Percentiles rank a stretch among this genome's conserved stretches.
Conservation (phyloP, 2,329 filamentous ascomycete genomes). For the Fusarium keratoplasticum region DNA sequence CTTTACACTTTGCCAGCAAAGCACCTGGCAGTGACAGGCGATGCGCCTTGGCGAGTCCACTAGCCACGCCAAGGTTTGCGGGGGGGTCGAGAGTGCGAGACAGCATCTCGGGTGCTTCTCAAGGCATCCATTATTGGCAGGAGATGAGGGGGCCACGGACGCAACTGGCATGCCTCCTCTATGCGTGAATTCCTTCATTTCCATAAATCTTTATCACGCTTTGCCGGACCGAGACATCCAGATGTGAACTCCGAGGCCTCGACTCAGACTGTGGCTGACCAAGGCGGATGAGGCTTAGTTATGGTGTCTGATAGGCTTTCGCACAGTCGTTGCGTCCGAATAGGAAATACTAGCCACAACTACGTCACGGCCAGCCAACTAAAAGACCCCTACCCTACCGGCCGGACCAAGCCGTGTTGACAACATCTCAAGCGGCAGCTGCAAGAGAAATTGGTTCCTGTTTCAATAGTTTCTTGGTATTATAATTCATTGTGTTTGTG, state of each 20-base stretch:
- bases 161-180: neutral
- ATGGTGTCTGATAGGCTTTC: neutral
- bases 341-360: constrained; percentile 12
- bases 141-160: neutral
- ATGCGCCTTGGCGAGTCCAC: constrained; percentile 2
- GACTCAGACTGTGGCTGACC: constrained; percentile 26
- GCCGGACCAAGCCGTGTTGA: constrained; percentile 13
- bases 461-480: neutral
- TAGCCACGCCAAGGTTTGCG: constrained; percentile 33
- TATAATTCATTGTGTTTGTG: neutral
- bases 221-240: neutral
- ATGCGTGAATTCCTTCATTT: neutral
- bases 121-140: neutral
- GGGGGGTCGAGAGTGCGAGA: constrained; percentile 4
- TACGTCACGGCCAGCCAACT: constrained; percentile 25
- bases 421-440: neutral
- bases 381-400: constrained; percentile 16
- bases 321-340: constrained; percentile 5
- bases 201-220: neutral
- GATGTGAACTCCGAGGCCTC: neutral
- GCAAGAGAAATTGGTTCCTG: neutral
- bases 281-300: neutral
- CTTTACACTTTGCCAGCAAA: constrained; percentile 32
- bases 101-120: neutral
- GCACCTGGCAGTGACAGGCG: constrained; percentile 7